These are phyloP conservation scores for Syzygium malaccense DNA, from an alignment of 441 rosid genomes.

Conservation along the genomic window DNA sequence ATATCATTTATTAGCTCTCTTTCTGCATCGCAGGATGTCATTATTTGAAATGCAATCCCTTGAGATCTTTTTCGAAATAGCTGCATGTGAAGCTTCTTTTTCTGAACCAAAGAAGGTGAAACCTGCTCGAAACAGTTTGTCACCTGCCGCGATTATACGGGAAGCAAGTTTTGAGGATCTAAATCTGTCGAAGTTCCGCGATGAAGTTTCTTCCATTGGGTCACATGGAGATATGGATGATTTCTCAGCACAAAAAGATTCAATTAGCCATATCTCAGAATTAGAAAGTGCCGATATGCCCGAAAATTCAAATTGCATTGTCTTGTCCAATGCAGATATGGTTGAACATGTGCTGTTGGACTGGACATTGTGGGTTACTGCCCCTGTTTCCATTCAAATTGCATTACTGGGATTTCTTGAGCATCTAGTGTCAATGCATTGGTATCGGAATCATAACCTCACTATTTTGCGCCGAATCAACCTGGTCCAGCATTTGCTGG, in stretches of 20 bases:
- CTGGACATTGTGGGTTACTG: conserved; percentile 98
- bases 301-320: conserved; percentile 98
- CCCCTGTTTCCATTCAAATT: conserved; percentile 95
- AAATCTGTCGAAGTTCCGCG: conserved; percentile 74
- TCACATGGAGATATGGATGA: conserved; percentile 97
- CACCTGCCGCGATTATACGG: conserved; percentile 48
- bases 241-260: conserved; percentile 86
- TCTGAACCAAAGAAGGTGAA: conserved; percentile 85
- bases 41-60: conserved; percentile 98
- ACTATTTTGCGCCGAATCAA: conserved; percentile 91
- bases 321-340: conserved; percentile 97
- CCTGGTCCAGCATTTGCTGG: conserved; percentile 94
- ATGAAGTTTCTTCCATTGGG: conserved; percentile 87
- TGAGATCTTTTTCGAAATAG: conserved; percentile 95
- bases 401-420: conserved; percentile 94
- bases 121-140: conserved; percentile 25
- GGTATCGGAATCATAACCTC: conserved; percentile 99
- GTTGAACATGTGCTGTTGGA: conserved; percentile 99
- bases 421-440: conserved; percentile 98
- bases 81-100: conserved; percentile 99
- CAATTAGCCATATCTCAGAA: conserved; percentile 95
- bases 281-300: conserved; percentile 75
- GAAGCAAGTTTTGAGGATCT: conserved; percentile 86
- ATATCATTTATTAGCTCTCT: conserved; percentile 96
- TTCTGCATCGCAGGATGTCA: conserved; percentile 86